These are phyloP conservation scores for Penicillium glabrum DNA, from an alignment of 2,329 filamentous ascomycete genomes.

Conservation along the genomic window DNA sequence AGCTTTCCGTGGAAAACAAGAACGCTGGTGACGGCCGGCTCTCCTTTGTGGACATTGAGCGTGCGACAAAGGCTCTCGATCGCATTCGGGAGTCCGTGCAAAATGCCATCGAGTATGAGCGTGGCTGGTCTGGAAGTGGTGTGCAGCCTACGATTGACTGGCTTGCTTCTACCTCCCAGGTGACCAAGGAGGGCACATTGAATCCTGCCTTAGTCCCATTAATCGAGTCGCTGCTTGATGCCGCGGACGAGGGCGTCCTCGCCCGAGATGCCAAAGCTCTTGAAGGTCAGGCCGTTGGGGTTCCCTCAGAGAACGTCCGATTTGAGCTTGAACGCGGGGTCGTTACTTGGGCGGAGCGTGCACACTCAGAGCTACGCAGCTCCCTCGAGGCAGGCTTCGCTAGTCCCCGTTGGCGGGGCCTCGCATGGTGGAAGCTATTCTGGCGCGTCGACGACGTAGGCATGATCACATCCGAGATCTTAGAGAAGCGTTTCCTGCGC, in stretches of 20 bases:
- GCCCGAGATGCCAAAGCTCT: constrained; percentile 30
- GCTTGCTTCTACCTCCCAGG: constrained; percentile 47
- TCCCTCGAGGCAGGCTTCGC: constrained; percentile 76
- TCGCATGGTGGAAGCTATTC: constrained; percentile 93
- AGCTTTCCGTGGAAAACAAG: constrained; percentile 49
- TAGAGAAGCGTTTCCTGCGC: constrained; percentile 73
- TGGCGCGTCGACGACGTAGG: constrained; percentile 92
- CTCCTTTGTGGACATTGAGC: constrained; percentile 62
- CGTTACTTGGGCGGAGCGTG: constrained; percentile 71
- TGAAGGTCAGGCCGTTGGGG: constrained; percentile 28
- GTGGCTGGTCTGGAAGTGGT: constrained; percentile 71
- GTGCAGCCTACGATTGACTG: constrained; percentile 65
- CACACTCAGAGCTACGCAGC: constrained; percentile 79
- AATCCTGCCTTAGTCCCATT: constrained; percentile 67
- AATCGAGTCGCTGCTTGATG: constrained; percentile 63
- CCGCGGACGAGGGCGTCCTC: constrained; percentile 34
- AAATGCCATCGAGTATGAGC: constrained; percentile 71
- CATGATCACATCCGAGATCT: constrained; percentile 76
- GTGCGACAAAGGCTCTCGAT: constrained; percentile 63
- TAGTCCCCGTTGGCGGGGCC: constrained; percentile 72
- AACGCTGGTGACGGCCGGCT: constrained; percentile 27
- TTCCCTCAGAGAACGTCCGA: constrained; percentile 47
- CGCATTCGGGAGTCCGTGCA: constrained; percentile 68
- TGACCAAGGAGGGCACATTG: constrained; percentile 47
- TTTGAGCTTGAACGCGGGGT: constrained; percentile 59